These are phyloP conservation scores for Cercophora newfieldiana DNA, from an alignment of 495 filamentous ascomycete species.

Conservation along the genomic window DNA sequence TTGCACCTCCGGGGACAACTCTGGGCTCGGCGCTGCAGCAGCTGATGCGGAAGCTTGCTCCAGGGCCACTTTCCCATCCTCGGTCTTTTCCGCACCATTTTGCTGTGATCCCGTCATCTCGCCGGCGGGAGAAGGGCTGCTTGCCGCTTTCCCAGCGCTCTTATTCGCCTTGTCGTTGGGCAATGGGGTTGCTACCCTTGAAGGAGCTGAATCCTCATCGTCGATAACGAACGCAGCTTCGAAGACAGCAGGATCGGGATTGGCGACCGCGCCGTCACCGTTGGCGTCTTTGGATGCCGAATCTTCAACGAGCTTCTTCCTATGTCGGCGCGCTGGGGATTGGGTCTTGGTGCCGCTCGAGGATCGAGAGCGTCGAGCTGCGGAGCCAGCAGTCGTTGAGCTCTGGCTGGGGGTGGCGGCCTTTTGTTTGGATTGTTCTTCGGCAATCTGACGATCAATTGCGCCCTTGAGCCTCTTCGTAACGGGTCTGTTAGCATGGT, in stretches of 20 bases:
- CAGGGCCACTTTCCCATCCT: conserved; percentile 10
- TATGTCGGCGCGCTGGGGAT: conserved; percentile 40
- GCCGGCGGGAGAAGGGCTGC: neutral
- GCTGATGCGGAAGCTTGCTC: neutral
- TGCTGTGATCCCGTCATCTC: conserved; percentile 2
- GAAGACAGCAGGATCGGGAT: conserved; percentile 81
- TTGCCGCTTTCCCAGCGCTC: conserved; percentile 33
- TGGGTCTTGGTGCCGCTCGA: conserved; percentile 43
- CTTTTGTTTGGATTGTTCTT: conserved; percentile 11
- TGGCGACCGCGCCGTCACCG: conserved; percentile 44
- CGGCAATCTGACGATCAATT: conserved; percentile 15
- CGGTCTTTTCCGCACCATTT: conserved; percentile 16
- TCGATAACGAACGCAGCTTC: conserved; percentile 80
- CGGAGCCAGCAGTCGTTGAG: neutral
- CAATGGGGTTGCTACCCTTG: conserved; percentile 49
- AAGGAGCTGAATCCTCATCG: conserved; percentile 62
- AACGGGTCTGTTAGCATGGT: neutral
- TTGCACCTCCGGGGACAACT: conserved; percentile 72
- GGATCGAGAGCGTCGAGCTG: conserved; percentile 53
- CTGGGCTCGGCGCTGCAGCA: conserved; percentile 37
- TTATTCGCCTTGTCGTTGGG: conserved; percentile 37
- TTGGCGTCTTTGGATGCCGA: conserved; percentile 31
- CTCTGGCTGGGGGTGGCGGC: neutral
- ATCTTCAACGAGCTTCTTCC: conserved; percentile 51
- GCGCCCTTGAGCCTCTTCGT: conserved; percentile 14